Evolutionary conservation across 2,329 filamentous ascomycete genomes (phyloP), one percentile per base, ranked within the genome.

Genomic region (Aspergillus sp.): DNA sequence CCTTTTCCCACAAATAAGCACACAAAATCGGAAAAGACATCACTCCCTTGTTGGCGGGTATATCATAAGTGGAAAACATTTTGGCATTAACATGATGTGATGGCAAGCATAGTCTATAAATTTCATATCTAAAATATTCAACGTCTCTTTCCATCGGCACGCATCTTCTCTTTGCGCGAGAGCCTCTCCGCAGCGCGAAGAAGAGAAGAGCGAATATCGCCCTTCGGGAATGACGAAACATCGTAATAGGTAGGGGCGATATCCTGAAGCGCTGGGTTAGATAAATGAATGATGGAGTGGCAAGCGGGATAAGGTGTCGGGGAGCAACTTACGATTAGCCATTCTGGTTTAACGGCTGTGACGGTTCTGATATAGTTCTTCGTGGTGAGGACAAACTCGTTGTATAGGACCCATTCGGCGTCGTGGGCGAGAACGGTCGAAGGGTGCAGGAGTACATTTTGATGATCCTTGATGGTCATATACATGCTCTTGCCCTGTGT

Each of bases 311-410:
- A 30, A 12, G n/a, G 37, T 5, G 20, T n/a, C 12, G 47, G 22
- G 39, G 27, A 24, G n/a, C n/a, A 42, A 78, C 88, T 77, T 82
- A 93, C 90, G 76, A 98, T 73, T 61, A 99, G 80, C 95, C 95
- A 99, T 76, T 99, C 95, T 0, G 93, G 90, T 73, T 90, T 89
- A 55, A 99, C 89, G 30, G 90, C 87, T 12, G 93, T 98, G 48
- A 97, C 91, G 0, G 91, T 97, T 57, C 96, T 86, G 68, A 99
- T 93, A 75, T 97, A 99, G 79, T 98, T 96, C 84, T 99, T 97
- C 53, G 90, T 95, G 1, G 95, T 99, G 56, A 99, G 85, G 12
- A 99, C 95, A 70, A 98, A 99, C 73, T 99, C 96, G 69, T 98
- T 96, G 78, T 99, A 99, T 24, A 99, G 80, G 24, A 99, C 91